These are phyloP conservation scores for Tricholoma bakamatsutake DNA, from an alignment of 768 basidiomycete genomes.

Conservation along the genomic window DNA sequence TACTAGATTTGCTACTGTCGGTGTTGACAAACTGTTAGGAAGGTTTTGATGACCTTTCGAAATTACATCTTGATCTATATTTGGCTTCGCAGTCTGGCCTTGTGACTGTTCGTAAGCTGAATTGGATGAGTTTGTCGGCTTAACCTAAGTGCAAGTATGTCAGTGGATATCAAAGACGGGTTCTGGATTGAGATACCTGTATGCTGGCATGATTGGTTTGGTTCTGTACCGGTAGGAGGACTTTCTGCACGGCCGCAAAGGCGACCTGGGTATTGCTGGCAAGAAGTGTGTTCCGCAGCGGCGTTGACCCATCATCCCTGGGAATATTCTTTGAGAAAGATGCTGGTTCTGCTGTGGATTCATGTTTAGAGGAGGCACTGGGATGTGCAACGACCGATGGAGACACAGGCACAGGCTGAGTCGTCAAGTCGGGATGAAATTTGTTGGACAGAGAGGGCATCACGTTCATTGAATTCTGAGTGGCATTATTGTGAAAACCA, in stretches of 20 bases:
- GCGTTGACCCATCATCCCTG: background rate
- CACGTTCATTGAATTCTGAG: background rate
- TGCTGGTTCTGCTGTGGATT: background rate
- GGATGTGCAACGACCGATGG: background rate
- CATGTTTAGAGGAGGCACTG: background rate
- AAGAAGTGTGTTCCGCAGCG: background rate
- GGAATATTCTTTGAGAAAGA: background rate
- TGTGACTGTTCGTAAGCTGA: background rate
- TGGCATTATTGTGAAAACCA: background rate
- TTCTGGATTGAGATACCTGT: background rate
- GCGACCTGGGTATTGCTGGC: background rate
- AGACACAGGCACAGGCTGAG: background rate
- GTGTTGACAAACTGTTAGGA: background rate
- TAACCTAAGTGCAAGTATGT: background rate
- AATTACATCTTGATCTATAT: background rate
- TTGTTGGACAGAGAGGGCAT: background rate
- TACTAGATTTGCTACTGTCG: constrained; percentile 5
- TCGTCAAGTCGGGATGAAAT: background rate
- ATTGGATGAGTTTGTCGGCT: background rate
- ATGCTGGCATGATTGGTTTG: background rate
- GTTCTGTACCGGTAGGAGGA: background rate
- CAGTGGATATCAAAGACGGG: background rate
- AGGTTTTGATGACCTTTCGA: background rate
- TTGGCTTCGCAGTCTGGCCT: background rate
- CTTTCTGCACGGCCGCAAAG: background rate